phyloP scores from a whole-genome alignment of 495 filamentous ascomycete genomes.

The Neurospora sp. region DNA sequence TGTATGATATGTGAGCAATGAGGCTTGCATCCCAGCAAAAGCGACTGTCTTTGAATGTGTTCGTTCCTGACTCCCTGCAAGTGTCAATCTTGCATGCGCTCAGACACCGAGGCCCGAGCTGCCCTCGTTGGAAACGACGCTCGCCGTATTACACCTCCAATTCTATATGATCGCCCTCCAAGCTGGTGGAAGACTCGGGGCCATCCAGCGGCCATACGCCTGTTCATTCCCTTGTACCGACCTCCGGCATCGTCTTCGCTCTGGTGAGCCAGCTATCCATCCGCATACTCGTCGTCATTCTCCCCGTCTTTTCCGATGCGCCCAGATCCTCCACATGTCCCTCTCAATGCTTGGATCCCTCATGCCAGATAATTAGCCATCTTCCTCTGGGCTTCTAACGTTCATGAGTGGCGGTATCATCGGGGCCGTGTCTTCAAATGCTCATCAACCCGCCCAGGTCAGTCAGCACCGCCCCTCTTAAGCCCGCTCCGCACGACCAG shows the following conservation, averaged over 20 bases:
- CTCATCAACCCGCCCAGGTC: neutral
- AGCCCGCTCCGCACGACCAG: neutral
- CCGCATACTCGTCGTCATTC: neutral
- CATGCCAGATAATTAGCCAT: neutral
- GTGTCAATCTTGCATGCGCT: neutral
- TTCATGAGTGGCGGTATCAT: neutral
- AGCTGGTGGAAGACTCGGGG: neutral
- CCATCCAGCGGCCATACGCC: neutral
- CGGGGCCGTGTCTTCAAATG: neutral
- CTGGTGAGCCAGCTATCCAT: no score
- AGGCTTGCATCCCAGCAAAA: neutral
- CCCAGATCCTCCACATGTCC: neutral
- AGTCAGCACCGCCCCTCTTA: neutral
- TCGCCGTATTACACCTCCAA: neutral
- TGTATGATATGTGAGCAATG: neutral
- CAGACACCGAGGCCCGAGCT: neutral
- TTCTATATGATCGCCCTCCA: neutral
- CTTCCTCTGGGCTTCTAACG: neutral
- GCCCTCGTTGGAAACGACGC: neutral
- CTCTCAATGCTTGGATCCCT: neutral
- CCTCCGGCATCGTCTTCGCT: neutral
- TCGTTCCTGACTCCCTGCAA: neutral
- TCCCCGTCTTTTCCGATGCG: neutral
- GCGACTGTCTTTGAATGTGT: neutral
- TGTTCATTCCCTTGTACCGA: neutral